Evolutionary conservation across 1,284 basidiomycete species (phyloP), one percentile per base, ranked within the genome.

Genomic region (Apiotrichum montevideense): DNA sequence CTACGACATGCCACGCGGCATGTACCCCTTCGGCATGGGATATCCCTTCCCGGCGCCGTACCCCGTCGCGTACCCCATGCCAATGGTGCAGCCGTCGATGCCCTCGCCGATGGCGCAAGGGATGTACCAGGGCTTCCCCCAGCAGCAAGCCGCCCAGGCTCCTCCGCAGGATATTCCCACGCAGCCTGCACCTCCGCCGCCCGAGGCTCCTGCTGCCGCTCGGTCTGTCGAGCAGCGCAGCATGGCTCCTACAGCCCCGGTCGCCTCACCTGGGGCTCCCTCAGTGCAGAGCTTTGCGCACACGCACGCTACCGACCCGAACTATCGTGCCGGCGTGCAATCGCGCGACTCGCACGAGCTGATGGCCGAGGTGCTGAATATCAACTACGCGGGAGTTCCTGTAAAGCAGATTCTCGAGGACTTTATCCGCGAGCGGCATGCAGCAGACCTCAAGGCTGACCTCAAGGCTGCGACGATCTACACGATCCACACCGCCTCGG

Each of bases 401-500:
- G 35, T 46, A 9, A 46, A 37, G 10, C 42, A 52, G 51, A 49
- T 49, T 37, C 34, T 52, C 9, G 29, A 46, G 11, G 43, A 44
- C 34, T 55, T 55, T 35, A 29, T 47, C 13, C 41, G 15, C 4
- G 47, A 37, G 29, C 29, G 54, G 41, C 42, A 39, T 10, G 29
- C 29, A 29, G 29, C 29, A 29, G 29, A 29, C 29, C 29, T 29
- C 29, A 29, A 15, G 43, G 47, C 10, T 7, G 41, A 11, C 11
- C 40, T 3, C 47, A 45, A 45, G 34, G 11, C 33, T 6, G 51
- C 14, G 7, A 48, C 52, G 33, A 54, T 54, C 34, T 46, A 54
- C 46, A 48, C 46, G 3, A 15, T 54, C 9, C 40, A 32, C 9
- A 35, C 40, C n/a, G 21, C 43, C 1, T 10, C 37, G 10, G 32